Conservation (phyloP, 164 flowering plant genomes). For the Liquidambar formosana region DNA sequence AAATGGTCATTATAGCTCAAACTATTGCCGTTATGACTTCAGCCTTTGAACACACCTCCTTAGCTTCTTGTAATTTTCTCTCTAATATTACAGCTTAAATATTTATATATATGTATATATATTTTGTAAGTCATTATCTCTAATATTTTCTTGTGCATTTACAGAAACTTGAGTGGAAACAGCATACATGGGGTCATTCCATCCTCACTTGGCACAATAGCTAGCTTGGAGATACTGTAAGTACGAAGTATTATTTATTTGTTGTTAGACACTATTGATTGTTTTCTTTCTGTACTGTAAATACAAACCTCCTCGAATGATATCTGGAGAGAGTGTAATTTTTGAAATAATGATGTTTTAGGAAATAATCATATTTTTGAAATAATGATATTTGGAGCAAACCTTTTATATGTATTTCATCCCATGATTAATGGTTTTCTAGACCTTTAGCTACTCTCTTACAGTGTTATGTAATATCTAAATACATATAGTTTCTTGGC, state of each 20-base stretch:
- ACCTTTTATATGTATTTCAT: too few species aligned
- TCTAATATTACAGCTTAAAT: too few species aligned
- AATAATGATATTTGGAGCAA: too few species aligned
- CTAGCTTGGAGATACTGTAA: slow-evolving; percentile 68
- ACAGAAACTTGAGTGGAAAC: slow-evolving; percentile 90
- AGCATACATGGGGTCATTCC: slow-evolving; percentile 83
- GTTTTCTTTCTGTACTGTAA: neutral
- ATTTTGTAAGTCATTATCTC: neutral
- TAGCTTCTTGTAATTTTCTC: too few species aligned
- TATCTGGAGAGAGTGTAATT: neutral
- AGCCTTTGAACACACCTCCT: too few species aligned
- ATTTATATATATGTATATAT: too few species aligned
- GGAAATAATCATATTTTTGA: too few species aligned
- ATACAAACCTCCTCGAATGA: neutral
- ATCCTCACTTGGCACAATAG: slow-evolving; percentile 63
- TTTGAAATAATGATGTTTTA: neutral
- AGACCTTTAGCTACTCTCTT: neutral
- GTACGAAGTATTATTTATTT: slow-evolving; percentile 24
- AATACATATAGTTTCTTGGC: slow-evolving; percentile 24
- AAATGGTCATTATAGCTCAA: too few species aligned
- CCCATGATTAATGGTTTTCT: neutral
- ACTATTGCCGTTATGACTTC: too few species aligned
- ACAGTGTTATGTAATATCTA: neutral
- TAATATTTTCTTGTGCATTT: slow-evolving; percentile 4
- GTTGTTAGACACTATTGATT: neutral